phyloP scores from a whole-genome alignment of 768 basidiomycete species.

The Hortiboletus campestris region DNA sequence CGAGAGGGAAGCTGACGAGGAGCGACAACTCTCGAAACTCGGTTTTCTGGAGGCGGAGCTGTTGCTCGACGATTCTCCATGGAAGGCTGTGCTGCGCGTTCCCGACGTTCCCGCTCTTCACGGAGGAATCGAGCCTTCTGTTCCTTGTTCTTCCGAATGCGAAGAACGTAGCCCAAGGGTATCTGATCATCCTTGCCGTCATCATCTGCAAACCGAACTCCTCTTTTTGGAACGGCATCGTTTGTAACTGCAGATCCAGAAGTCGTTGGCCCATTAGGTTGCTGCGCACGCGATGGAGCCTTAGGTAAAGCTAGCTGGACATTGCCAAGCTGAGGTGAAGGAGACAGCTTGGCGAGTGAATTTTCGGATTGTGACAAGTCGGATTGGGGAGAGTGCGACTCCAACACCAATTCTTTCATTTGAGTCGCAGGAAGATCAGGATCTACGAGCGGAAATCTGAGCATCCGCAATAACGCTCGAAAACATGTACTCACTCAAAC shows the following conservation, averaged over 20 bases:
- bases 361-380: slow-evolving; percentile 3
- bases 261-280: neutral
- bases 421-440: slow-evolving; percentile 19
- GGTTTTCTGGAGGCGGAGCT: slow-evolving; percentile 7
- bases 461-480: neutral
- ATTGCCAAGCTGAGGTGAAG: neutral
- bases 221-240: slow-evolving; percentile 37
- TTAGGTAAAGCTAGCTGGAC: neutral
- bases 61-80: slow-evolving; percentile 33
- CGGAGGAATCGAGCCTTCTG: slow-evolving; percentile 68
- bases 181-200: slow-evolving; percentile 62
- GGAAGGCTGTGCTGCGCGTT: slow-evolving; percentile 31
- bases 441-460: slow-evolving; percentile 21
- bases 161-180: slow-evolving; percentile 68
- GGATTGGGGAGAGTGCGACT: slow-evolving; percentile 1
- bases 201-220: slow-evolving; percentile 65
- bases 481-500: slow-evolving; percentile 16
- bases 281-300: neutral
- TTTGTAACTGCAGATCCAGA: slow-evolving; percentile 10
- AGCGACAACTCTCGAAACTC: slow-evolving; percentile 12
- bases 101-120: slow-evolving; percentile 55
- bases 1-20: slow-evolving; percentile 15
- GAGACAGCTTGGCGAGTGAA: neutral
- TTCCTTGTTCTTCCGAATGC: slow-evolving; percentile 69
- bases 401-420: neutral